phyloP scores from a whole-genome alignment of 1,284 basidiomycete species.

The Ganoderma boninense region DNA sequence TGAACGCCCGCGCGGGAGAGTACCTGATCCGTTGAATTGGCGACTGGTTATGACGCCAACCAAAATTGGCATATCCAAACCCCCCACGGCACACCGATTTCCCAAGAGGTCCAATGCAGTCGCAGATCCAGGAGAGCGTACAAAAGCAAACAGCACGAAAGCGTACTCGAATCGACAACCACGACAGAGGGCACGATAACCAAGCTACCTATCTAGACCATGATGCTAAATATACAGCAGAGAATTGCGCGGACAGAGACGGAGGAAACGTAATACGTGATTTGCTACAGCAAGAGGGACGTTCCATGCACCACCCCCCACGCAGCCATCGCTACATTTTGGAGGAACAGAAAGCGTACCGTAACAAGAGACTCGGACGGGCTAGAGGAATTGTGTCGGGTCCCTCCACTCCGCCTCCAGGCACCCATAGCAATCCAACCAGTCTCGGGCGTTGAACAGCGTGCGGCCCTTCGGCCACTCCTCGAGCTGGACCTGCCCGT shows the following conservation, averaged over 20 bases:
- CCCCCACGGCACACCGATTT: neutral
- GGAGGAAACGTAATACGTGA: neutral
- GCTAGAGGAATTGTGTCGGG: conserved; percentile 39
- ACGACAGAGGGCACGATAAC: neutral
- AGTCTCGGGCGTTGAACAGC: conserved; percentile 61
- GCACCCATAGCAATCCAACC: conserved; percentile 61
- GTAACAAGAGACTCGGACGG: neutral
- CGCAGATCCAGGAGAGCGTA: neutral
- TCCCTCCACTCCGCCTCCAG: conserved; percentile 42
- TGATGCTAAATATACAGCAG: neutral
- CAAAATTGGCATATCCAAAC: neutral
- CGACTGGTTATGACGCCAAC: neutral
- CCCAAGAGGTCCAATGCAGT: neutral
- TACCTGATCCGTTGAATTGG: neutral
- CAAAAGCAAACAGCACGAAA: neutral
- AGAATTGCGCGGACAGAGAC: neutral
- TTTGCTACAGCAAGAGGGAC: neutral
- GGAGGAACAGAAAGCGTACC: neutral
- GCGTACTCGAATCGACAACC: neutral
- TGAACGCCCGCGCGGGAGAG: neutral
- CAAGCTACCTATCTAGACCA: neutral
- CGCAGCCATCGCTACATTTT: neutral
- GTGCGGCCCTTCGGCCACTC: conserved; percentile 63
- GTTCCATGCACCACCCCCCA: neutral
- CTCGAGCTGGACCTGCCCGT: conserved; percentile 42